These are phyloP conservation scores for Starmerella apicola DNA, from an alignment of 805 yeast species.

Conservation along the genomic window DNA sequence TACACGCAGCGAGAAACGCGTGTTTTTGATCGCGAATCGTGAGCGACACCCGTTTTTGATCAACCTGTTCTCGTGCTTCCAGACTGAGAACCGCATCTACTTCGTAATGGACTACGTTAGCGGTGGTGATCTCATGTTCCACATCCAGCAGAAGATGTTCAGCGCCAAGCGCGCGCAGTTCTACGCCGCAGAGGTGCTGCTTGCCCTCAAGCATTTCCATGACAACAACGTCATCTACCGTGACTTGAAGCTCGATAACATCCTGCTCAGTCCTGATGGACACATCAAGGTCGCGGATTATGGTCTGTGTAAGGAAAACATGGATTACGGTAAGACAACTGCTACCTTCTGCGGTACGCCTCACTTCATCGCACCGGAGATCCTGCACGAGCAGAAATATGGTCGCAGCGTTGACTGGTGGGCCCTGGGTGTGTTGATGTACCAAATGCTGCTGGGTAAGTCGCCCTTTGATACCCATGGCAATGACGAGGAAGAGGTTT, in stretches of 20 bases:
- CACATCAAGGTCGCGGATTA: constrained; percentile 96
- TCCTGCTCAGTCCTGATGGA: constrained; percentile 75
- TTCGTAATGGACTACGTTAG: constrained; percentile 97
- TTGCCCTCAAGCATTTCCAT: constrained; percentile 86
- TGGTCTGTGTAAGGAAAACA: constrained; percentile 89
- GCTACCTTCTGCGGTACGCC: constrained; percentile 96
- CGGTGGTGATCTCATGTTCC: constrained; percentile 99
- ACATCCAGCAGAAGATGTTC: constrained; percentile 83
- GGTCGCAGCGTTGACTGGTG: constrained; percentile 98
- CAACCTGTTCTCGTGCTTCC: constrained; percentile 88
- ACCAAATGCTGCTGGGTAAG: constrained; percentile 92
- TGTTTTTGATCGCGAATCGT: constrained; percentile 67
- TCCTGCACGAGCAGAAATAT: constrained; percentile 80
- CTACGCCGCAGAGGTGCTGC: constrained; percentile 89
- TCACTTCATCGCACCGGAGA: constrained; percentile 98
- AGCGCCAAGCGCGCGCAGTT: constrained; percentile 88
- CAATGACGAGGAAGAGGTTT: constrained; percentile 92
- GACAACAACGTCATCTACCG: constrained; percentile 93
- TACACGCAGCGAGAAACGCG: constrained; percentile 87
- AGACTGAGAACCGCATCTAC: constrained; percentile 91
- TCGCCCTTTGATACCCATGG: constrained; percentile 82
- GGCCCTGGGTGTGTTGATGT: constrained; percentile 95
- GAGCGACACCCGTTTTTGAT: constrained; percentile 88
- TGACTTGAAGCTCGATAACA: constrained; percentile 91
- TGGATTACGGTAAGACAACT: constrained; percentile 70